These are phyloP conservation scores for Kokia cookei DNA, from an alignment of 441 rosid species.

Conservation along the genomic window DNA sequence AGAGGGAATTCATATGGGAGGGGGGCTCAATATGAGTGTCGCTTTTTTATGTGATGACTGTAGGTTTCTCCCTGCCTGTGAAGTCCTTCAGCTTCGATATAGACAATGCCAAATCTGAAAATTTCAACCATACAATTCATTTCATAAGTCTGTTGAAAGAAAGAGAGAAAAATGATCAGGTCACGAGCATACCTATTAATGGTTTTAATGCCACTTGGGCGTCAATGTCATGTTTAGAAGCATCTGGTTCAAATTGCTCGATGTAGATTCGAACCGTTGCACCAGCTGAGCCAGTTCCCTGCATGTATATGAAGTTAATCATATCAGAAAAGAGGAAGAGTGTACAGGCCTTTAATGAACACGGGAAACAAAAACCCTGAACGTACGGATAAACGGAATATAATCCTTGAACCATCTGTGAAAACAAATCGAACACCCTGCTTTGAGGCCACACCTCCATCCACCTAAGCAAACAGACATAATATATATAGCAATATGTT, in stretches of 20 bases:
- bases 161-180: not conserved
- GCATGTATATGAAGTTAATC: slow-evolving; percentile 6
- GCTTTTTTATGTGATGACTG: slow-evolving; percentile 69
- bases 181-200: slow-evolving; percentile 52
- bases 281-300: slow-evolving; percentile 98
- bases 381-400: slow-evolving; percentile 78
- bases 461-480: slow-evolving; percentile 47
- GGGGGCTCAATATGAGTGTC: not conserved
- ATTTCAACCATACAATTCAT: slow-evolving; percentile 3
- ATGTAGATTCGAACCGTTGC: slow-evolving; percentile 83
- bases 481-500: not conserved
- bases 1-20: slow-evolving; percentile 13
- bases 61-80: slow-evolving; percentile 91
- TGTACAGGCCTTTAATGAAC: not conserved
- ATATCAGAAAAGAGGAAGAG: not conserved
- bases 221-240: slow-evolving; percentile 76
- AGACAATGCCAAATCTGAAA: slow-evolving; percentile 77
- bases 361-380: not conserved
- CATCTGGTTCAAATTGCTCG: slow-evolving; percentile 81
- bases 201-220: slow-evolving; percentile 87
- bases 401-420: slow-evolving; percentile 83
- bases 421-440: slow-evolving; percentile 93
- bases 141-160: not conserved
- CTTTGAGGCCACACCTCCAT: slow-evolving; percentile 83
- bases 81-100: slow-evolving; percentile 86